Base-by-base conservation (phyloP, 768 basidiomycete species). In the Psilocybe cubensis region DNA sequence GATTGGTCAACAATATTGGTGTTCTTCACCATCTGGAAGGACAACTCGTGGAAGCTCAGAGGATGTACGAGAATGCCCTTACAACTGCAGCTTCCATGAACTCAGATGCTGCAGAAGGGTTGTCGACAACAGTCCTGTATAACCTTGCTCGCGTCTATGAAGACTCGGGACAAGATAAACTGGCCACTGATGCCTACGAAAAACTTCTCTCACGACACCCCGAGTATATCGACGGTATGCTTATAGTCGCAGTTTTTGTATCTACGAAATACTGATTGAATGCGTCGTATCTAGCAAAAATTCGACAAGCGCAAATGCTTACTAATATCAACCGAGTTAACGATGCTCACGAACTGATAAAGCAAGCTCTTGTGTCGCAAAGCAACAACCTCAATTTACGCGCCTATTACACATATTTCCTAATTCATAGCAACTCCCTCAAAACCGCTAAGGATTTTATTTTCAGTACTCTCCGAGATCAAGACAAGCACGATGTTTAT, bases 91-190 rank as follows among this genome's bases (percentile, higher is more conserved):
- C 81, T 3, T 66, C 68, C 18, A 72, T 84, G 21, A 76, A 68
- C 8, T 60, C 77, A 1, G 82, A 82, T 10, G 72, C 73, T 14
- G 81, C 80, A 2, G 92, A 95, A 66, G 84, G 79, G 1, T 81
- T 91, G 71, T 86, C 92, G 29, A 93, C 93, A 0, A 88, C 91
- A 0, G 84, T 95, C 23, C 74, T 95, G 43, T 98, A 93, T 74
- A 99, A 99, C 68, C 84, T 98, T 21, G 97, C 91, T 0, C 79
- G 95, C 56, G 88, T 91, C 14, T 96, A 94, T 65, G 97, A 99
- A 71, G 93, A 94, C 45, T 79, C 83, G 52, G 89, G 89, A 1
- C 88, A 92, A 31, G 79, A 81, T 4, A 79, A 73, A 1, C 79
- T 88, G 58, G 96, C 96, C 2, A 87, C 81, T 60, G 92, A 90